Conservation (phyloP, 208 protist genomes). For the Leishmania tarentolae region DNA sequence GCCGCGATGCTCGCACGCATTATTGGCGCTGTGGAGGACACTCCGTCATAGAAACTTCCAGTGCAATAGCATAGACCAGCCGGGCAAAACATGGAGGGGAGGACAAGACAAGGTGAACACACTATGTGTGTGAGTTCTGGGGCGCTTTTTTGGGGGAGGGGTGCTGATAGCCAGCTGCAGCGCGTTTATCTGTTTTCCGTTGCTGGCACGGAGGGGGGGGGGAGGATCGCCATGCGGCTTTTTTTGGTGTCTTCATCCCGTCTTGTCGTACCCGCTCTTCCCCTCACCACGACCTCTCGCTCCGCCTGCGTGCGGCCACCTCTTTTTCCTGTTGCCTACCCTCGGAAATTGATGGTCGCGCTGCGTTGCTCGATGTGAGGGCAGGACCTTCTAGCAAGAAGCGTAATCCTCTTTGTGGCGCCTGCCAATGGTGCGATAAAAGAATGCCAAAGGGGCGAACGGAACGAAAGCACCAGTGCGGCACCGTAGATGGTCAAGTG, state of each 20-base stretch:
- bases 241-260: not conserved
- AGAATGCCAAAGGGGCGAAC: not conserved
- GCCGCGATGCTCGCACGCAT: constrained; percentile 85
- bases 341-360: not conserved
- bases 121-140: not conserved
- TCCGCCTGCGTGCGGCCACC: not conserved
- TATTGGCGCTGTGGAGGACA: constrained; percentile 38
- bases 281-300: not conserved
- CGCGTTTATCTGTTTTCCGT: not conserved
- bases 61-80: not conserved
- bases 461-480: too few species aligned
- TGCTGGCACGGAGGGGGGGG: not conserved
- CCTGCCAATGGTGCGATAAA: not conserved
- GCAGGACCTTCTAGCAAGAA: not conserved
- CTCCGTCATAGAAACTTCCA: constrained; percentile 17
- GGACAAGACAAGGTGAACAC: not conserved
- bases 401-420: not conserved
- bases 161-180: too few species aligned
- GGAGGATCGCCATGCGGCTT: not conserved
- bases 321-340: not conserved
- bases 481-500: too few species aligned
- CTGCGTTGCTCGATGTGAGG: not conserved
- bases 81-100: not conserved
- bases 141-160: not conserved
- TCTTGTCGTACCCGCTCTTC: not conserved